phyloP scores from a whole-genome alignment of 805 yeast species.

The Candida qinlingensis region DNA sequence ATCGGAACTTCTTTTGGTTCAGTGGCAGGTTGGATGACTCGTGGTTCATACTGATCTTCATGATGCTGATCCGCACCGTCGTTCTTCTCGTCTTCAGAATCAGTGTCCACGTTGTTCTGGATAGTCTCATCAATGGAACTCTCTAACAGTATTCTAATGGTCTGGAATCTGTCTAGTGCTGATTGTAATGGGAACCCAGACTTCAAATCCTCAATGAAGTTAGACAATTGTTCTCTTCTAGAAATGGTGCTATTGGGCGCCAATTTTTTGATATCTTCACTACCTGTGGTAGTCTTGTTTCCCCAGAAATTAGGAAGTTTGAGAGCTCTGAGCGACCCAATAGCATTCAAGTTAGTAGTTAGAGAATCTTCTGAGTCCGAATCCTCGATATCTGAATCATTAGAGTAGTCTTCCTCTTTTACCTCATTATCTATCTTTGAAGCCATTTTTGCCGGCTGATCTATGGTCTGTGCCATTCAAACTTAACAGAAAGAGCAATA shows the following conservation, averaged over 20 bases:
- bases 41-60: slow-evolving; percentile 42
- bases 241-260: slow-evolving; percentile 8
- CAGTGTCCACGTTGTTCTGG: slow-evolving; percentile 26
- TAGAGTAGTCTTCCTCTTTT: slow-evolving; percentile 4
- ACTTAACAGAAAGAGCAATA: background rate
- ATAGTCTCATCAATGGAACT: slow-evolving; percentile 27
- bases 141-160: slow-evolving; percentile 26
- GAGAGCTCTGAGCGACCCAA: slow-evolving; percentile 35
- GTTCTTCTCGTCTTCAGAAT: slow-evolving; percentile 35
- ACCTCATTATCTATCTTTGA: background rate
- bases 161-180: slow-evolving; percentile 49
- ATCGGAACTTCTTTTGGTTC: slow-evolving; percentile 42
- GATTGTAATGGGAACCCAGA: slow-evolving; percentile 44
- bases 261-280: background rate
- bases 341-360: slow-evolving; percentile 44
- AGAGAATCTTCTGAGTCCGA: slow-evolving; percentile 30
- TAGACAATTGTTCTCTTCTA: slow-evolving; percentile 27
- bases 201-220: slow-evolving; percentile 30
- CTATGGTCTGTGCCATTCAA: background rate
- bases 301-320: slow-evolving; percentile 21
- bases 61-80: slow-evolving; percentile 8
- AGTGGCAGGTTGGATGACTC: slow-evolving; percentile 45
- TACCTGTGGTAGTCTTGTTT: background rate
- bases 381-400: slow-evolving; percentile 8
- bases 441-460: background rate